phyloP scores from a whole-genome alignment of 2,329 filamentous ascomycete species.

The Penicillium sp. region DNA sequence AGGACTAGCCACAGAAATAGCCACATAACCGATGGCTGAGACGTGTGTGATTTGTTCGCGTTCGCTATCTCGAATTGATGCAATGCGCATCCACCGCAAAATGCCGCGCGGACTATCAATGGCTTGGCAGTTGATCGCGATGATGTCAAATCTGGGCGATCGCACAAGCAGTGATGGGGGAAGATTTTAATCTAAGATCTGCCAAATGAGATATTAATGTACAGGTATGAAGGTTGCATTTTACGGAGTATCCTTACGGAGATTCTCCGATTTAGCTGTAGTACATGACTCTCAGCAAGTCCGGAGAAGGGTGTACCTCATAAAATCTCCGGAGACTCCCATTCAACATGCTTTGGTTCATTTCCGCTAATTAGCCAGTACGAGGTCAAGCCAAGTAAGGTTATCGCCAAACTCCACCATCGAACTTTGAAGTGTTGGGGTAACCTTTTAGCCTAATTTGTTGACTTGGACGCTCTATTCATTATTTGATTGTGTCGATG shows the following conservation, averaged over 20 bases:
- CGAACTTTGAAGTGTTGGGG: too few relatives aligned
- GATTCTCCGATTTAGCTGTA: not conserved
- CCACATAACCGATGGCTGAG: not conserved
- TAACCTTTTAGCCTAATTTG: too few relatives aligned
- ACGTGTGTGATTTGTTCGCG: not conserved
- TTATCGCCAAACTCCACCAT: too few relatives aligned
- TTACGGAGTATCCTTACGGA: not conserved
- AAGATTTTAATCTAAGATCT: not conserved
- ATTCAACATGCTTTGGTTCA: too few relatives aligned
- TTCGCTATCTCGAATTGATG: not conserved
- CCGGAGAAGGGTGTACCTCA: too few relatives aligned
- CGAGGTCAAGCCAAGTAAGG: too few relatives aligned
- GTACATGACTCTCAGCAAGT: not conserved
- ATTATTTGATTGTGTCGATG: too few relatives aligned
- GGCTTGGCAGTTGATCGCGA: not conserved
- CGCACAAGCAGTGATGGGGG: not conserved
- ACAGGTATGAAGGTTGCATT: not conserved
- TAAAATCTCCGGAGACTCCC: too few relatives aligned
- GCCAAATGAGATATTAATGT: not conserved
- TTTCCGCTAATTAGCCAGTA: too few relatives aligned
- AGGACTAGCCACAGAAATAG: not conserved
- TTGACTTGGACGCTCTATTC: too few relatives aligned
- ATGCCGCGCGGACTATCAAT: not conserved
- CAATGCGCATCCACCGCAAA: not conserved
- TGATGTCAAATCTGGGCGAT: not conserved